Evolutionary conservation across 306 rosid genomes (phyloP).

Genomic region (Luffa acutangula): DNA sequence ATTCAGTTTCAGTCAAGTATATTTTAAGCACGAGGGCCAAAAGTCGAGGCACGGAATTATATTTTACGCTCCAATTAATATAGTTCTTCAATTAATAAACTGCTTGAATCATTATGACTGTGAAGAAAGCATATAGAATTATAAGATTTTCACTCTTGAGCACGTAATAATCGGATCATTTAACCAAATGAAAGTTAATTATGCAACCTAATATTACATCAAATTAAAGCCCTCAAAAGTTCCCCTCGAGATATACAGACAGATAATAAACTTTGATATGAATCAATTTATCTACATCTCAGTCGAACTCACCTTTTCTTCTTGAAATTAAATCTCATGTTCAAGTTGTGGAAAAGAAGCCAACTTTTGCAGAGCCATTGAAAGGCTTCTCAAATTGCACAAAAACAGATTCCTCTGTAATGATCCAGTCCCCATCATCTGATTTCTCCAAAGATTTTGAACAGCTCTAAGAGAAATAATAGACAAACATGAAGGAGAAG

Average conservation of each 20-base stretch:
- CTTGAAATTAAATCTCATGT: neutral
- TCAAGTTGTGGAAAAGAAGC: neutral
- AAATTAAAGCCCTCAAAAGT: slow-evolving; percentile 50
- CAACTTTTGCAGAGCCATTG: neutral
- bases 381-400: slow-evolving; percentile 47
- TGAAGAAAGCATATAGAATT: neutral
- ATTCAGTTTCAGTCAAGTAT: too few species aligned
- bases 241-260: slow-evolving; percentile 46
- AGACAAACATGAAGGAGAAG: neutral
- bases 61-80: neutral
- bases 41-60: neutral
- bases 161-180: neutral
- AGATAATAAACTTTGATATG: neutral
- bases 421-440: slow-evolving; percentile 36
- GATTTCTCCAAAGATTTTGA: slow-evolving; percentile 22
- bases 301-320: neutral
- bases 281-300: neutral
- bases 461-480: slow-evolving; percentile 40
- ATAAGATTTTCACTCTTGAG: neutral
- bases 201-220: slow-evolving; percentile 29
- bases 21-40: too few species aligned
- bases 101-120: neutral
- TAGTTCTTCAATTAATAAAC: neutral
- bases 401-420: slow-evolving; percentile 54
- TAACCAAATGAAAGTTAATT: neutral